phyloP scores from a whole-genome alignment of 2,329 filamentous ascomycete genomes.

The Davidsoniella australis region DNA sequence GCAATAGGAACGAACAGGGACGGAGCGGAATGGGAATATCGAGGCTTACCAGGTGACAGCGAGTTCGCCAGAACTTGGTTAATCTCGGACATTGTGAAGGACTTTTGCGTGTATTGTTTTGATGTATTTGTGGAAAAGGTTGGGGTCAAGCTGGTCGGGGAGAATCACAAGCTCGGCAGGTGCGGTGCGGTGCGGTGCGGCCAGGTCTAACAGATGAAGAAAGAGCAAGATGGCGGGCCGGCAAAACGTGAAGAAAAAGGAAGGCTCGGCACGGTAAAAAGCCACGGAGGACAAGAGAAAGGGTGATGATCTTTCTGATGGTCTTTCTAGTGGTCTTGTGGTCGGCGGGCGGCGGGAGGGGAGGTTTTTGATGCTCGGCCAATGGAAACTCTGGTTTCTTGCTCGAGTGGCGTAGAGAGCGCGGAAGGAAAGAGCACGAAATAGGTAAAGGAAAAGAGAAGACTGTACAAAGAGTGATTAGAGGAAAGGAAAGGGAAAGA shows the following conservation, averaged over 20 bases:
- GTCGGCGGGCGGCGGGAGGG: too few relatives aligned
- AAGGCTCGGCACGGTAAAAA: not conserved
- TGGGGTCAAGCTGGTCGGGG: conserved; percentile 4
- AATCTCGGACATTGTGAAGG: conserved; percentile 72
- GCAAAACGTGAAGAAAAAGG: conserved; percentile 8
- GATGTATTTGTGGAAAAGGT: conserved; percentile 2
- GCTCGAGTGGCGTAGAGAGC: conserved; percentile 11
- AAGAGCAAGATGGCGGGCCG: not conserved
- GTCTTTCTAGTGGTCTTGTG: too few relatives aligned
- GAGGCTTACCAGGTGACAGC: conserved; percentile 69
- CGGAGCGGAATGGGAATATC: conserved; percentile 8
- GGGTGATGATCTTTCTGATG: not conserved
- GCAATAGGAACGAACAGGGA: conserved; percentile 7
- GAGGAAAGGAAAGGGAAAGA: not conserved
- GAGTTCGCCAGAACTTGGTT: conserved; percentile 96
- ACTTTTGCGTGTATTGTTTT: conserved; percentile 18
- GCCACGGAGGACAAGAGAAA: conserved; percentile 14
- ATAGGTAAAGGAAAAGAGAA: not conserved
- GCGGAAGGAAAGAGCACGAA: conserved; percentile 3
- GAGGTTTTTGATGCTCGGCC: too few relatives aligned
- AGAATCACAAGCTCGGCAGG: not conserved
- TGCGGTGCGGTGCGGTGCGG: not conserved
- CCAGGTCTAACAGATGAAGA: conserved; percentile 2
- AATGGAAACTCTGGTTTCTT: not conserved
- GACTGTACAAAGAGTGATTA: not conserved